Evolutionary conservation across 805 yeast genomes (phyloP).

Genomic region (Nakazawaea ernobii): DNA sequence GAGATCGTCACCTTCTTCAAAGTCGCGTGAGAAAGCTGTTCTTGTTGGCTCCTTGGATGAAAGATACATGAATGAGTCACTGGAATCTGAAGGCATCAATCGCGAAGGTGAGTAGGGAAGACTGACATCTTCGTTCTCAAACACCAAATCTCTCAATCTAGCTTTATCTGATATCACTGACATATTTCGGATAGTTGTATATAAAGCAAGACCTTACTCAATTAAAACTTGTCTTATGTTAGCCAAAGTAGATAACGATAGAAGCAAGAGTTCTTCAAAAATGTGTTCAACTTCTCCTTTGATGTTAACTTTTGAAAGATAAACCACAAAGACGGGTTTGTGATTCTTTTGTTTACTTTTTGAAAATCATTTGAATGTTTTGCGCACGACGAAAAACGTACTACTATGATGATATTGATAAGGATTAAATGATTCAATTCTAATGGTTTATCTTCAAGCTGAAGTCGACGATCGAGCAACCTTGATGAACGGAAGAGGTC

Average conservation of each 20-base stretch:
- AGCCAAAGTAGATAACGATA: too few relatives aligned
- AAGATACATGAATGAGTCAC: conserved; percentile 7
- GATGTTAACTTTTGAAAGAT: background rate
- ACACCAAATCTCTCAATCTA: background rate
- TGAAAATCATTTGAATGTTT: background rate
- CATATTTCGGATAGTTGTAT: background rate
- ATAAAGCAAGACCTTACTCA: too few relatives aligned
- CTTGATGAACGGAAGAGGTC: conserved; percentile 90
- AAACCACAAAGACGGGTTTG: background rate
- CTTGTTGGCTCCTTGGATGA: conserved; percentile 7
- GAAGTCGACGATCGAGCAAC: conserved; percentile 77
- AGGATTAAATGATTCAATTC: background rate
- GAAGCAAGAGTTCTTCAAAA: too few relatives aligned
- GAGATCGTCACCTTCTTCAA: background rate
- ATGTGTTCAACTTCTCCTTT: too few relatives aligned
- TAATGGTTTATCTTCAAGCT: conserved; percentile 60
- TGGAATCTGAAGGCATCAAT: background rate
- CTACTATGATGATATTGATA: background rate
- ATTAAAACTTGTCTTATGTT: too few relatives aligned
- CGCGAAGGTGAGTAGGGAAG: background rate
- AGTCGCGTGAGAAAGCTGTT: background rate
- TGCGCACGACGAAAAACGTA: background rate
- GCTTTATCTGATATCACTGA: background rate
- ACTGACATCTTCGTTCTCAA: background rate
- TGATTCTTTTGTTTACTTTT: background rate